Percentiles rank a stretch among this genome's conserved stretches.
phyloP scores from a whole-genome alignment of 768 basidiomycete species.

The Russula compacta region DNA sequence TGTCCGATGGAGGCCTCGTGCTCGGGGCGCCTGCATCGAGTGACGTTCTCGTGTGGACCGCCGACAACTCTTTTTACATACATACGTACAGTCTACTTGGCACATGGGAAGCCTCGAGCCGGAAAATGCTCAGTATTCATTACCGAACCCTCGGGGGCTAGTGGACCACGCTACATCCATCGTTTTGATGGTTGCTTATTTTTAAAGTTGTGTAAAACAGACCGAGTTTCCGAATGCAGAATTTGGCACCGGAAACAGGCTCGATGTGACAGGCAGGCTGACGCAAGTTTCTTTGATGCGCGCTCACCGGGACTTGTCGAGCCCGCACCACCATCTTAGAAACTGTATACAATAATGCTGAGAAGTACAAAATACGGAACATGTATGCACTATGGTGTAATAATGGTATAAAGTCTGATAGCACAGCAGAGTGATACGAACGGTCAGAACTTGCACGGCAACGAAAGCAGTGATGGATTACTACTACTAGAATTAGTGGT shows the following conservation, averaged over 20 bases:
- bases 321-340: background rate
- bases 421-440: slow-evolving; percentile 14
- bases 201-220: background rate
- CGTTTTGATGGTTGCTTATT: slow-evolving; percentile 4
- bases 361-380: slow-evolving; percentile 14
- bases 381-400: slow-evolving; percentile 15
- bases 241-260: slow-evolving; percentile 1
- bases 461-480: slow-evolving; percentile 25
- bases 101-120: slow-evolving; percentile 1
- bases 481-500: slow-evolving; percentile 36
- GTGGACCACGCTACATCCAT: background rate
- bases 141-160: slow-evolving; percentile 2
- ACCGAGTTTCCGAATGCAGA: background rate
- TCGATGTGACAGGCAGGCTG: background rate
- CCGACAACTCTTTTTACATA: slow-evolving; percentile 1
- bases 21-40: slow-evolving; percentile 7
- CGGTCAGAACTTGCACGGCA: slow-evolving; percentile 6
- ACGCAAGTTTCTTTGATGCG: slow-evolving; percentile 11
- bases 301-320: slow-evolving; percentile 1
- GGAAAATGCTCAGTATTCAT: background rate
- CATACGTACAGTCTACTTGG: background rate
- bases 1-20: slow-evolving; percentile 8
- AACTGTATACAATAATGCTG: slow-evolving; percentile 16
- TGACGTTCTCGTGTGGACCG: slow-evolving; percentile 7
- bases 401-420: slow-evolving; percentile 12